Percentiles rank a stretch among this genome's conserved stretches.
Evolutionary conservation across 306 rosid species (phyloP).

Genomic region (Hippophae rhamnoides): DNA sequence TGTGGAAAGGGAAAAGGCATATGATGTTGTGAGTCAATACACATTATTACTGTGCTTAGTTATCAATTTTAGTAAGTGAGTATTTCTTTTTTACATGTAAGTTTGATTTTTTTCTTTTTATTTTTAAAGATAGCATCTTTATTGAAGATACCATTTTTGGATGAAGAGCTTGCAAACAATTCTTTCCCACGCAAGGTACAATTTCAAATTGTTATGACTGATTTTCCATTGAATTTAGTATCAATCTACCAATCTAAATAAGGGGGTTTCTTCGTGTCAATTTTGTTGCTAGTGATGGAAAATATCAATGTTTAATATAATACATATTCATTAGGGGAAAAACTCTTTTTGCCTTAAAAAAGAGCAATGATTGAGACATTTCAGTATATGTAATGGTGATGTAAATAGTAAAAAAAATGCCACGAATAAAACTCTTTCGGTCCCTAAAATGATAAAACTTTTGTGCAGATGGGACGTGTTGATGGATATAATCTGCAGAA

Average conservation of each 20-base stretch:
- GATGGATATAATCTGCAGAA: conserved; percentile 64
- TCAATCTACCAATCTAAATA: background rate
- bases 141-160: conserved; percentile 80
- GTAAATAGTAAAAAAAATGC: background rate
- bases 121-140: conserved; percentile 51
- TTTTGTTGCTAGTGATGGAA: background rate
- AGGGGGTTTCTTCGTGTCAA: too few species aligned
- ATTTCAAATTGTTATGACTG: conserved; percentile 10
- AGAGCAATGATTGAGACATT: too few species aligned
- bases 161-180: conserved; percentile 67
- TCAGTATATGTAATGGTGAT: background rate
- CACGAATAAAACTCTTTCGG: background rate
- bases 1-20: conserved; percentile 79
- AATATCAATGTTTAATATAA: too few species aligned
- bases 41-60: conserved; percentile 9
- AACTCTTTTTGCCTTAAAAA: too few species aligned
- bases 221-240: conserved; percentile 11
- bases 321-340: too few species aligned
- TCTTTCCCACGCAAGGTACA: conserved; percentile 82
- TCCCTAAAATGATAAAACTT: conserved; percentile 14
- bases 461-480: conserved; percentile 83
- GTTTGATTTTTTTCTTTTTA: background rate
- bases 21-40: conserved; percentile 58
- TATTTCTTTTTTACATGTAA: background rate
- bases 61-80: background rate